A percentile compares a stretch with the other conserved stretches of the same genome.
phyloP scores from a whole-genome alignment of 2,329 filamentous ascomycete species.

The Stemphylium beticola region DNA sequence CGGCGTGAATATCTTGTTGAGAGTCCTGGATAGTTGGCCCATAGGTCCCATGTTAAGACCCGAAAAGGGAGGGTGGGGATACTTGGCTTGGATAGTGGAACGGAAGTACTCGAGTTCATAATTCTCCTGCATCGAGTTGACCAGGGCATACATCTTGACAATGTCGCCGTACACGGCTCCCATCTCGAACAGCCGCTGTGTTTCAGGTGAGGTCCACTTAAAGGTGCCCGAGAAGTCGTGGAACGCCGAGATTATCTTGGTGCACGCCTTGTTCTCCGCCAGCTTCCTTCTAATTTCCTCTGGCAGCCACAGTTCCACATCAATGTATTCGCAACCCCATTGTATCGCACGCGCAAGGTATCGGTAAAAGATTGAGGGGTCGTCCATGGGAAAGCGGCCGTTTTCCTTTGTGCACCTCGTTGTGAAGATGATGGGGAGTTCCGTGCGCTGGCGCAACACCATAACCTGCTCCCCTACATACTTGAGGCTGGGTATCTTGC shows the following conservation, averaged over 20 bases:
- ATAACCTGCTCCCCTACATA: constrained; percentile 89
- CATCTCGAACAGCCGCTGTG: constrained; percentile 73
- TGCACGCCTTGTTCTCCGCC: constrained; percentile 74
- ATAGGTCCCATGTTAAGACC: constrained; percentile 86
- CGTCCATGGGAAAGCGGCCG: constrained; percentile 82
- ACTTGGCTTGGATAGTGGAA: constrained; percentile 72
- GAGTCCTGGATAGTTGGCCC: constrained; percentile 81
- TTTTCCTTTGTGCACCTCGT: constrained; percentile 83
- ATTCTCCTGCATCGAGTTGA: constrained; percentile 82
- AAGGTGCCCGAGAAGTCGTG: constrained; percentile 87
- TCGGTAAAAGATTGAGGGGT: constrained; percentile 74
- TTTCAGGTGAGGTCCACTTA: constrained; percentile 78
- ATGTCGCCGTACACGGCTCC: constrained; percentile 80
- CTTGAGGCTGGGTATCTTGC: constrained; percentile 74
- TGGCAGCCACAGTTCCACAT: constrained; percentile 86
- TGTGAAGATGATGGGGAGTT: constrained; percentile 89
- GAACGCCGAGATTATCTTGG: constrained; percentile 88
- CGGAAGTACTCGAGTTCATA: constrained; percentile 91
- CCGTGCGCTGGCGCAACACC: constrained; percentile 80
- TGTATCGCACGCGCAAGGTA: constrained; percentile 85
- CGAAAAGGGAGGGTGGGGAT: constrained; percentile 76
- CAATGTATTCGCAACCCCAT: constrained; percentile 89
- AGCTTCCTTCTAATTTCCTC: constrained; percentile 73
- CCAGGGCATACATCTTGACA: constrained; percentile 88
- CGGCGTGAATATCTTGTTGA: constrained; percentile 86